phyloP scores from a whole-genome alignment of 2,329 filamentous ascomycete genomes.

The Hirsutella thompsonii region DNA sequence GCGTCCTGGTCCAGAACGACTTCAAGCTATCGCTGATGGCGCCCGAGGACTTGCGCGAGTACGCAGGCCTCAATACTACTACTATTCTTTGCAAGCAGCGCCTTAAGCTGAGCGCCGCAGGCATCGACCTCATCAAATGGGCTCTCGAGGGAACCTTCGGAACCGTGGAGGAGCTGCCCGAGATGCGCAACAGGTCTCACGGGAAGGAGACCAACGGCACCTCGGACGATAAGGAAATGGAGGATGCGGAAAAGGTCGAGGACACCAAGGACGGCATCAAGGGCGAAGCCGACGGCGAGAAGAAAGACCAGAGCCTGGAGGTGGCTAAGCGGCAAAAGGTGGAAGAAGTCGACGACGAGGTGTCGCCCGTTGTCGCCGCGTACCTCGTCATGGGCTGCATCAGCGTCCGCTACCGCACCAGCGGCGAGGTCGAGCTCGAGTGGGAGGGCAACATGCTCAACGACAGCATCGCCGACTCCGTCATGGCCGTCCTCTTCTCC shows the following conservation, averaged over 20 bases:
- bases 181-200: slow-evolving; percentile 26
- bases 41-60: slow-evolving; percentile 88
- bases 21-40: slow-evolving; percentile 97
- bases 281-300: slow-evolving; percentile 9
- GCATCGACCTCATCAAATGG: slow-evolving; percentile 86
- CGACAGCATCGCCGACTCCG: slow-evolving; percentile 93
- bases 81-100: slow-evolving; percentile 89
- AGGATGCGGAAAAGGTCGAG: slow-evolving; percentile 3
- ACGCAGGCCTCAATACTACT: slow-evolving; percentile 91
- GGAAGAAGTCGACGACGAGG: slow-evolving; percentile 53
- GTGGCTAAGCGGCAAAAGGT: slow-evolving; percentile 19
- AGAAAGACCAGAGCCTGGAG: slow-evolving; percentile 20
- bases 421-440: slow-evolving; percentile 76
- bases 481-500: slow-evolving; percentile 83
- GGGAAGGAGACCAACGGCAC: slow-evolving; percentile 18
- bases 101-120: slow-evolving; percentile 75
- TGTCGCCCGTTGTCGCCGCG: slow-evolving; percentile 38
- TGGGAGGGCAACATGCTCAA: slow-evolving; percentile 99
- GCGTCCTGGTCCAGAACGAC: slow-evolving; percentile 92
- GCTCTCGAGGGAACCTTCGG: slow-evolving; percentile 91
- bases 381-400: slow-evolving; percentile 85
- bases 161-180: slow-evolving; percentile 57
- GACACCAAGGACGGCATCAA: background rate
- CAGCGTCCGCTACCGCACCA: slow-evolving; percentile 61
- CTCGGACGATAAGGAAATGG: slow-evolving; percentile 15